Percentiles rank a stretch among this genome's conserved stretches.
Evolutionary conservation across 2,329 filamentous ascomycete species (phyloP).

Genomic region (Paramyrothecium sp.): DNA sequence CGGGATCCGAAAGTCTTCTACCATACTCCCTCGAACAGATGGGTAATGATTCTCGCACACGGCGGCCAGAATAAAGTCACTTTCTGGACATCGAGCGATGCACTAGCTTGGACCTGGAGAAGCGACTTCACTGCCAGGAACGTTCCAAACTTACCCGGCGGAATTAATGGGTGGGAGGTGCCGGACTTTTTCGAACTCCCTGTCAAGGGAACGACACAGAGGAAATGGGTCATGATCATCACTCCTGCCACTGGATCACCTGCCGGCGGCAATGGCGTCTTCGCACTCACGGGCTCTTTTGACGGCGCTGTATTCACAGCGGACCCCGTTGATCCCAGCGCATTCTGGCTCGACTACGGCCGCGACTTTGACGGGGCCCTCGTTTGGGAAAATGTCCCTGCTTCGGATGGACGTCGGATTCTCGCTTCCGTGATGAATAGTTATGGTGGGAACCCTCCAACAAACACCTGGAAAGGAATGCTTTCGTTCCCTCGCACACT

Average conservation of each 20-base stretch:
- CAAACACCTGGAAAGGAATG: neutral
- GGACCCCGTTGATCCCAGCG: neutral
- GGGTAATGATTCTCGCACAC: neutral
- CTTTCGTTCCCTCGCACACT: neutral
- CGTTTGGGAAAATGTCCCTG: neutral
- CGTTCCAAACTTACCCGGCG: neutral
- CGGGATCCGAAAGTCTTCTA: constrained; percentile 2
- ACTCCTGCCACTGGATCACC: neutral
- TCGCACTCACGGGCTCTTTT: neutral
- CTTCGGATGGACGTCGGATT: neutral
- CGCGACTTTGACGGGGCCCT: neutral
- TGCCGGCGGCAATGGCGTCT: neutral
- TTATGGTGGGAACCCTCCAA: neutral
- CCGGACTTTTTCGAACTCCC: neutral
- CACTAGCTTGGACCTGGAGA: neutral
- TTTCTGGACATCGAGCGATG: neutral
- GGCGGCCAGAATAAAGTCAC: neutral
- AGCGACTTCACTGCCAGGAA: neutral
- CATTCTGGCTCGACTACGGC: neutral
- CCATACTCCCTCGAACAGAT: neutral
- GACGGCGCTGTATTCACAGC: neutral
- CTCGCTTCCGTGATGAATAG: neutral
- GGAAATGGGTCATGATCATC: neutral
- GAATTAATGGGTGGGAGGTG: neutral
- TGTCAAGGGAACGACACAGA: neutral